These are phyloP conservation scores for Termitomyces sp. DNA, from an alignment of 768 basidiomycete species.

Conservation along the genomic window DNA sequence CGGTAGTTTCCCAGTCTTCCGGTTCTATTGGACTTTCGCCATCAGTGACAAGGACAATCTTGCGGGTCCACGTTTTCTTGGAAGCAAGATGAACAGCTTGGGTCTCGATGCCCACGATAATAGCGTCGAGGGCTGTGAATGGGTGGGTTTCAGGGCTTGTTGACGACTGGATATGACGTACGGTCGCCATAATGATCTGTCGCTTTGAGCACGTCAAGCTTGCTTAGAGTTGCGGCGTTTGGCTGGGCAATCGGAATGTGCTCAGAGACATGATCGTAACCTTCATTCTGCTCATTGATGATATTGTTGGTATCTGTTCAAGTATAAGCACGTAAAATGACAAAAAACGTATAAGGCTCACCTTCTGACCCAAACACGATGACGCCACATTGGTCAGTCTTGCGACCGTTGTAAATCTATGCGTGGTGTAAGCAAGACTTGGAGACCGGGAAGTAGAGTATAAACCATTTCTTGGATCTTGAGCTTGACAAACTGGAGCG, in stretches of 20 bases:
- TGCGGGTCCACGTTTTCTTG: conserved; percentile 85
- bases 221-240: conserved; percentile 62
- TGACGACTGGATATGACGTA: conserved; percentile 32
- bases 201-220: conserved; percentile 58
- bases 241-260: conserved; percentile 70
- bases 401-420: conserved; percentile 88
- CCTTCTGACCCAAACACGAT: conserved; percentile 85
- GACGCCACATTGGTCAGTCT: conserved; percentile 94
- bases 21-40: conserved; percentile 73
- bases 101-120: conserved; percentile 85
- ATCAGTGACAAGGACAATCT: conserved; percentile 82
- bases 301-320: conserved; percentile 62
- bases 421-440: not conserved
- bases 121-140: conserved; percentile 71
- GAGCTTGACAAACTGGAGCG: conserved; percentile 83
- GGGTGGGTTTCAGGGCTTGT: not conserved
- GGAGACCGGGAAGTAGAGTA: not conserved
- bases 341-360: conserved; percentile 14
- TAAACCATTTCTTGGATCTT: conserved; percentile 89
- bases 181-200: conserved; percentile 64
- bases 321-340: conserved; percentile 3
- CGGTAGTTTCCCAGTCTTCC: conserved; percentile 74
- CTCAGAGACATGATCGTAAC: conserved; percentile 73
- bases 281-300: conserved; percentile 57
- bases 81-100: conserved; percentile 63